Conservation (phyloP, 1,284 basidiomycete species). For the Ustilago xerochloae region DNA sequence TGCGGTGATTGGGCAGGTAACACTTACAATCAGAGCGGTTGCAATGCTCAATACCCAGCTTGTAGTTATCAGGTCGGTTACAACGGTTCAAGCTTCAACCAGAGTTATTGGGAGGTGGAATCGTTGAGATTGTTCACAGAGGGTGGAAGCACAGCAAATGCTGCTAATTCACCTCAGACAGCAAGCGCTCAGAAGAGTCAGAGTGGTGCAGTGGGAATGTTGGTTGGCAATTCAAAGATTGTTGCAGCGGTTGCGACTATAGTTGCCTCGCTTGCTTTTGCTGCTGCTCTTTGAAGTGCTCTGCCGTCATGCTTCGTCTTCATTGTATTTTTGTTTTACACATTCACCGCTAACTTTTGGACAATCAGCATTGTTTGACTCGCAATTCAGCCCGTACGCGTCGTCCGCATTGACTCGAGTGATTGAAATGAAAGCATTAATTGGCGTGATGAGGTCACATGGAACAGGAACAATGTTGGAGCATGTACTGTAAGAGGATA, state of each 20-base stretch:
- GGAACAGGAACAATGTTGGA: too few relatives aligned
- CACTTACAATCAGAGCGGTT: conserved; percentile 49
- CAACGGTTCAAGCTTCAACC: conserved; percentile 51
- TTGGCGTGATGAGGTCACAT: too few relatives aligned
- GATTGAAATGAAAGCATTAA: too few relatives aligned
- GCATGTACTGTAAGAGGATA: too few relatives aligned
- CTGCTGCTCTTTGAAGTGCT: conserved; percentile 10
- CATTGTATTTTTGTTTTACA: too few relatives aligned
- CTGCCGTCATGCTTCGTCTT: not conserved
- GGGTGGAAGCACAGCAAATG: conserved; percentile 48
- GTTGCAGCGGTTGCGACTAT: conserved; percentile 3
- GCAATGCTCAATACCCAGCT: conserved; percentile 45
- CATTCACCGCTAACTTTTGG: too few relatives aligned
- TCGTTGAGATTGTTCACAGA: conserved; percentile 51
- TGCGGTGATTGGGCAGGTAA: conserved; percentile 62
- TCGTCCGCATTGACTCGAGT: too few relatives aligned
- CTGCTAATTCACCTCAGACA: conserved; percentile 33
- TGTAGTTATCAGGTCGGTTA: conserved; percentile 57
- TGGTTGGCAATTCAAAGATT: not conserved
- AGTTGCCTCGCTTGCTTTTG: conserved; percentile 16
- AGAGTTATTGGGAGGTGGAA: conserved; percentile 61
- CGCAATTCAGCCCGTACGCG: too few relatives aligned
- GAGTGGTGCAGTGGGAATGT: not conserved
- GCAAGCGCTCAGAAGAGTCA: conserved; percentile 4
- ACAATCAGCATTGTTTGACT: too few relatives aligned